Evolutionary conservation across 139 green algal genomes (phyloP), one percentile per base, ranked within the genome.

Genomic region (Coelastrella sp.): DNA sequence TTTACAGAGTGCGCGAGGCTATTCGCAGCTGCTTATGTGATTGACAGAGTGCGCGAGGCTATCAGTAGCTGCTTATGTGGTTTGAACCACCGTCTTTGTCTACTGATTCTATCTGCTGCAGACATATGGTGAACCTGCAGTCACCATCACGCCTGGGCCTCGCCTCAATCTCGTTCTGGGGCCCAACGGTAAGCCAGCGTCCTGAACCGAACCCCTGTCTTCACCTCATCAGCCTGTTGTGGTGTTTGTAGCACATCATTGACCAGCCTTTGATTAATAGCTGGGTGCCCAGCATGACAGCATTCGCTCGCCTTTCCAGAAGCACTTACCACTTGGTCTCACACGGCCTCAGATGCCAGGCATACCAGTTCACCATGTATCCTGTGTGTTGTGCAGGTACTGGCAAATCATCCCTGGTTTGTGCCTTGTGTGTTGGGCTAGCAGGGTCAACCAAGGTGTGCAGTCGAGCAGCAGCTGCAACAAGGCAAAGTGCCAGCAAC

Each of bases 361-460:
- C 35, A 49, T 49, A 49, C 35, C 35, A 70, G 10, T 27, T 83
- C 49, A 63, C 7, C 17, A 60, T 65, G 49, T 57, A 59, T 58
- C 61, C 27, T 12, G 7, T 78, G 61, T 12, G 17, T 10, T 79
- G 27, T 57, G 35, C 93, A 97, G 96, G 96, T 27, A 98, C 97
- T 6, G 97, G 98, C 82, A 99, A 99, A 95, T 97, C 93, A 7
- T 98, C 97, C 5, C 92, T 99, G 27, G 97, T 99, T 12, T 99
- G 97, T 82, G 96, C 96, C 4, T 87, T 99, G 5, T 98, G 96
- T 80, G 63, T 99, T 0, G 97, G 98, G 0, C 93, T 99, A 19
- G 97, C 78, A 35, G 97, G 96, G 7, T 89, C 82, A 19, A 90
- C 88, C 27, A 94, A 95, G 90, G 93, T 94, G 24, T 76, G 85